A percentile compares a stretch with the other conserved stretches of the same genome.
Conservation (phyloP, 2,329 filamentous ascomycete species). For the Cordyceps militaris region DNA sequence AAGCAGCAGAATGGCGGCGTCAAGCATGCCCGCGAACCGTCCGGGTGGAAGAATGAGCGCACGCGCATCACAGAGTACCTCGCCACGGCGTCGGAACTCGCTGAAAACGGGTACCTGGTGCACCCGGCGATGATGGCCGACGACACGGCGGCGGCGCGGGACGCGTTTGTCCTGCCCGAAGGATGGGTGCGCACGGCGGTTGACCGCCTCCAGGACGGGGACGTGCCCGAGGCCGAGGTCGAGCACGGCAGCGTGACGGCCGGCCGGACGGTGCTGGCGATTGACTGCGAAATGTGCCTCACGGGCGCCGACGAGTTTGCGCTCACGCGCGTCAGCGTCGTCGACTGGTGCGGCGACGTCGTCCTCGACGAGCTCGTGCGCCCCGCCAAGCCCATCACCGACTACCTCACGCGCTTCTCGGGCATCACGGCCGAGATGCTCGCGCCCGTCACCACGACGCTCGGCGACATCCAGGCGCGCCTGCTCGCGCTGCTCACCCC, state of each 20-base stretch:
- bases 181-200: conserved; percentile 84
- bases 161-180: conserved; percentile 46
- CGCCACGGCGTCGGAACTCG: conserved; percentile 62
- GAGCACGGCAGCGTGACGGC: conserved; percentile 77
- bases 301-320: conserved; percentile 73
- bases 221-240: conserved; percentile 62
- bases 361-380: conserved; percentile 89
- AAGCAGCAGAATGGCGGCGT: conserved; percentile 48
- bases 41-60: conserved; percentile 64
- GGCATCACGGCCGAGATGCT: conserved; percentile 88
- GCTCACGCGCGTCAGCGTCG: conserved; percentile 79
- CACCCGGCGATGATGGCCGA: conserved; percentile 69
- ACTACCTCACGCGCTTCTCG: conserved; percentile 88
- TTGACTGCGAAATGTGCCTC: conserved; percentile 98
- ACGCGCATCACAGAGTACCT: conserved; percentile 79
- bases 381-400: conserved; percentile 76
- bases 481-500: conserved; percentile 67
- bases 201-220: conserved; percentile 56
- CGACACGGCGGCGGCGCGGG: conserved; percentile 40
- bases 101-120: conserved; percentile 75
- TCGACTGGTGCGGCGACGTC: conserved; percentile 77
- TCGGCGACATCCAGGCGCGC: conserved; percentile 73
- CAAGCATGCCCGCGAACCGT: conserved; percentile 55
- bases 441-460: conserved; percentile 71
- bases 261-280: conserved; percentile 68